Base-by-base conservation (phyloP, 805 yeast genomes). In the Candida maltosa region DNA sequence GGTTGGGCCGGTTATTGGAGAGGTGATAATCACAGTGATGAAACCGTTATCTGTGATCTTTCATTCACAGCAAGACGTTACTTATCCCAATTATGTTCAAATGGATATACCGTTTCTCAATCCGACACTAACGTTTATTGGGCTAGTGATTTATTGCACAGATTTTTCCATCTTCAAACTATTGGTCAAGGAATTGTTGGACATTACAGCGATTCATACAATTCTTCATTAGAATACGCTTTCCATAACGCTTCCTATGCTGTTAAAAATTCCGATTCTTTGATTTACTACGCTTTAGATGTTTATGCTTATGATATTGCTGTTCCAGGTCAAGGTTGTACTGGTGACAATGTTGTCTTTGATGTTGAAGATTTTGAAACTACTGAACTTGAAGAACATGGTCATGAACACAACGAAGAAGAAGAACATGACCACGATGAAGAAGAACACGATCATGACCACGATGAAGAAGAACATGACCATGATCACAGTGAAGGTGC, bases 1-100 rank as follows among this genome's bases (percentile, higher is more conserved):
- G 55, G 57, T 19, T 65, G 60, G 51, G 66, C 70, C 5, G 70
- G 71, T 18, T 62, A 65, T 28, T 62, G 63, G 54, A 54, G 70
- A 42, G 62, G 54, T 16, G 48, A 46, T 15, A 56, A 56, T 32
- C 59, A 53, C 16, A 46, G 59, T 8, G 52, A 56, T 32, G 69
- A 66, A 44, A 65, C 62, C 12, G 69, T 62, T 16, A 57, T 66
- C 35, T 65, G 72, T 48, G 70, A 65, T 34, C 43, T 54, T 23
- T 61, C 65, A 31, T 66, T 54, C 47, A 47, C 48, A 14, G 39
- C 64, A 2, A 62, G 60, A 44, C 41, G 34, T 26, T 58, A 52
- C 28, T 42, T 62, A 27, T 38, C 56, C 6, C 54, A 56, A 29
- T 42, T 65, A 35, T 65, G 72, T 45, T 48, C 58, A 11, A 51